Conservation (phyloP, 2,329 filamentous ascomycete species). For the Ilyonectria sp. region DNA sequence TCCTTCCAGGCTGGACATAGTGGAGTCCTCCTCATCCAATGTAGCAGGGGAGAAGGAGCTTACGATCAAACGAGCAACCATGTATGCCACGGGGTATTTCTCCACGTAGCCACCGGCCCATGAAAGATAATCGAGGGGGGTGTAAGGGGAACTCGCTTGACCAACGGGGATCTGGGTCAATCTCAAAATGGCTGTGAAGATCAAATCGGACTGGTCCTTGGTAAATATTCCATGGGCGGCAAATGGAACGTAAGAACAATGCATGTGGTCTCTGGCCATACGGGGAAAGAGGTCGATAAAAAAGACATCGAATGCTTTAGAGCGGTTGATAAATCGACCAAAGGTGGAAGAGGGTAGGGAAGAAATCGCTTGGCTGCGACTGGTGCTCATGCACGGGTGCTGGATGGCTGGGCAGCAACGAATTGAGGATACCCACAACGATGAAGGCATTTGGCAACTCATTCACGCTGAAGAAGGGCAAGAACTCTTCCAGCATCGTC, state of each 20-base stretch:
- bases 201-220: slow-evolving; percentile 88
- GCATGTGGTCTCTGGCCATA: slow-evolving; percentile 86
- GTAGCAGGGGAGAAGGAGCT: slow-evolving; percentile 92
- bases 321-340: slow-evolving; percentile 95
- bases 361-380: slow-evolving; percentile 87
- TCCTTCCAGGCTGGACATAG: slow-evolving; percentile 88
- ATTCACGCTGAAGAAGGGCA: slow-evolving; percentile 93
- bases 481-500: slow-evolving; percentile 84
- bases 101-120: slow-evolving; percentile 91
- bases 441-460: slow-evolving; percentile 94
- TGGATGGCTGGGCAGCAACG: slow-evolving; percentile 88
- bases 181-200: slow-evolving; percentile 92
- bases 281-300: slow-evolving; percentile 93
- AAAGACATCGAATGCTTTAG: slow-evolving; percentile 86
- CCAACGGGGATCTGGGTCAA: slow-evolving; percentile 96
- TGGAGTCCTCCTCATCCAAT: slow-evolving; percentile 81
- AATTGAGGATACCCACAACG: slow-evolving; percentile 87
- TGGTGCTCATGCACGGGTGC: slow-evolving; percentile 79
- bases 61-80: slow-evolving; percentile 92
- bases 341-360: slow-evolving; percentile 95
- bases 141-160: slow-evolving; percentile 94
- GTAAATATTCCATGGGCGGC: slow-evolving; percentile 92
- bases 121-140: slow-evolving; percentile 84
- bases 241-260: slow-evolving; percentile 83
- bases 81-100: slow-evolving; percentile 90